Conservation (phyloP, 2,329 filamentous ascomycete genomes). For the Coniosporium tulheliwenetii region DNA sequence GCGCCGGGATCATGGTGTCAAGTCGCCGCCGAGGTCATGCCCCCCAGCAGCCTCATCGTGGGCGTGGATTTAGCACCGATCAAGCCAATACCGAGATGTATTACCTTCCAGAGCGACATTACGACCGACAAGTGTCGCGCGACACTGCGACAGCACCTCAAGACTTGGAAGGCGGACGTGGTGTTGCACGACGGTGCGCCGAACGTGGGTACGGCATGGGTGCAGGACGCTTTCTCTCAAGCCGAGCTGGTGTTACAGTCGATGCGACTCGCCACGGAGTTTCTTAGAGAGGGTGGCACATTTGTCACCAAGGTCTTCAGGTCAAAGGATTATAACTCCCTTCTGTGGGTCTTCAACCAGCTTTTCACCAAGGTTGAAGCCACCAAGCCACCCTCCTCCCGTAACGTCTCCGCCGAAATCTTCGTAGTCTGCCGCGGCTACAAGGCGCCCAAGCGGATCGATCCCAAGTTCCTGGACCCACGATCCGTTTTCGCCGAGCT, state of each 20-base stretch:
- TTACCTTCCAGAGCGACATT: constrained; percentile 94
- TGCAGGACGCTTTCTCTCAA: constrained; percentile 96
- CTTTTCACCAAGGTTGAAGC: constrained; percentile 91
- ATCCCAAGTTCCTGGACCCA: constrained; percentile 83
- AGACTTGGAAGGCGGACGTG: constrained; percentile 90
- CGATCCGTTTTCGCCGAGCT: constrained; percentile 84
- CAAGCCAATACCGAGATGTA: constrained; percentile 85
- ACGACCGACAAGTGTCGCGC: constrained; percentile 92
- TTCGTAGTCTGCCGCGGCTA: constrained; percentile 94
- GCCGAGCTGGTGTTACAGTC: constrained; percentile 83
- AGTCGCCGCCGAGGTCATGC: constrained; percentile 92
- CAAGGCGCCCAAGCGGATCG: constrained; percentile 86
- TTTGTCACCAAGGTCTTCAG: constrained; percentile 98
- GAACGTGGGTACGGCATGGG: constrained; percentile 96
- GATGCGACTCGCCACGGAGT: constrained; percentile 88
- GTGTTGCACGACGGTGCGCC: constrained; percentile 95
- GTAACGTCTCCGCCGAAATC: constrained; percentile 95
- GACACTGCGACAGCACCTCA: constrained; percentile 76
- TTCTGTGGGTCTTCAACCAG: constrained; percentile 97
- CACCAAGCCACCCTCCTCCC: constrained; percentile 87
- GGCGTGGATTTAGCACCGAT: constrained; percentile 92
- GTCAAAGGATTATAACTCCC: constrained; percentile 89
- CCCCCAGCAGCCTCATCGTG: constrained; percentile 73
- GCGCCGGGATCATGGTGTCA: constrained; percentile 96
- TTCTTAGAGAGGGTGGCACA: constrained; percentile 72